A percentile compares a stretch with the other conserved stretches of the same genome.
phyloP scores from a whole-genome alignment of 1,284 basidiomycete species.

The Ceratobasidium sp. region DNA sequence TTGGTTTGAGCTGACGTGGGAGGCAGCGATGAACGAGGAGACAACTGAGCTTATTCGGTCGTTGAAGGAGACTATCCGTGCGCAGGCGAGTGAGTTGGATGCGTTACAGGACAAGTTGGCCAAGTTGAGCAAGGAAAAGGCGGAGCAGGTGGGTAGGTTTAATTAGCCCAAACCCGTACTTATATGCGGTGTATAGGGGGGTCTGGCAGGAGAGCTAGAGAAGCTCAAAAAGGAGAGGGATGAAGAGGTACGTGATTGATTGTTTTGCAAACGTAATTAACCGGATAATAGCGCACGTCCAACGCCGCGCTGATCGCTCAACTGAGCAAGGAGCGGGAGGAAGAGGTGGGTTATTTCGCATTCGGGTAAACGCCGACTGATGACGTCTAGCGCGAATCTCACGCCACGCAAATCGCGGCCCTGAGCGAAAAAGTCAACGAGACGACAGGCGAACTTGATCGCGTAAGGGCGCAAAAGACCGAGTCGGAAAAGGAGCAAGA shows the following conservation, averaged over 20 bases:
- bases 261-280: not conserved
- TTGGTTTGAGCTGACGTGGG: not conserved
- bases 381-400: slow-evolving; percentile 39
- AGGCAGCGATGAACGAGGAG: slow-evolving; percentile 72
- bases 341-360: slow-evolving; percentile 50
- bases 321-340: slow-evolving; percentile 46
- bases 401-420: slow-evolving; percentile 47
- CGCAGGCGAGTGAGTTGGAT: slow-evolving; percentile 79
- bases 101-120: slow-evolving; percentile 63
- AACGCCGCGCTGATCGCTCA: slow-evolving; percentile 56
- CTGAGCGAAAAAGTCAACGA: slow-evolving; percentile 60
- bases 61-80: slow-evolving; percentile 78
- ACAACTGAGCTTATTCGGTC: slow-evolving; percentile 79
- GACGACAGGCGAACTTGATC: slow-evolving; percentile 62
- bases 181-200: slow-evolving; percentile 66
- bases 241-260: slow-evolving; percentile 47
- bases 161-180: not conserved
- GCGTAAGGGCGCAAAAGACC: slow-evolving; percentile 66
- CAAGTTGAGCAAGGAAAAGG: slow-evolving; percentile 46
- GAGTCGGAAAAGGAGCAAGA: slow-evolving; percentile 95
- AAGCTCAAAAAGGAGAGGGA: slow-evolving; percentile 48
- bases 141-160: slow-evolving; percentile 51
- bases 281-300: not conserved
- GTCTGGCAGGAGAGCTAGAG: slow-evolving; percentile 62
- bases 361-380: not conserved